Base-by-base conservation (phyloP, 257 asterid species). In the Asclepias syriaca region DNA sequence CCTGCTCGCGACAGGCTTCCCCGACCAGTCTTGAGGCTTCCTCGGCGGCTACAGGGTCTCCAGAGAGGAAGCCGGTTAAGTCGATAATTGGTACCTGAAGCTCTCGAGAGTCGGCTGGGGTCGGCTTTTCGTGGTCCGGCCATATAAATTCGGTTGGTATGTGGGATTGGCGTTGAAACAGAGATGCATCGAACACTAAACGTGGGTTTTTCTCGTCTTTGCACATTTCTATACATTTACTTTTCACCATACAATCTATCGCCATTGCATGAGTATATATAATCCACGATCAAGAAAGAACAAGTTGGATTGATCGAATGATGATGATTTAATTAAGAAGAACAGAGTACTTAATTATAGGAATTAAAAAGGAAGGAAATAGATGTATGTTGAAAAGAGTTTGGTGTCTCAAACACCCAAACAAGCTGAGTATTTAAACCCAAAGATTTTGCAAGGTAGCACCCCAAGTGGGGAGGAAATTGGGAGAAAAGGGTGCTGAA, bases 61-160 rank as follows among this genome's bases (percentile, higher is more conserved):
- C 93, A 5, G 96, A 93, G 73, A 90, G 89, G 74, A 90, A 87
- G 5, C 91, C 96, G 1, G 79, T 74, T 2, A 93, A 59, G 82
- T 93, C 97, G 39, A 93, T 65, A 11, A 84, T 78, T 2, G 98
- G 96, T 2, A 91, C 97, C 0, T 56, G 39, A 51, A 93, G 87
- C 27, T 86, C 87, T 14, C 70, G 83, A 0, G 84, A 77, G 46
- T 78, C 55, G 12, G 39, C 4, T 34, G 79, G 37, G 37, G 80
- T 3, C 9, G 98, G 97, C 72, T 79, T 89, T 76, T 93, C 98
- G 54, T 93, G 83, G 67, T 93, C 97, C 2, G 98, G 98, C 98
- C 98, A 93, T 21, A 93, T 68, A 81, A 90, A 93, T 71, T 93
- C 87, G 3, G 84, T 69, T 1, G 98, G 97, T 66, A 93, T 86